Base-by-base conservation (phyloP, 2,329 filamentous ascomycete genomes). In the Colletotrichum abscissum region DNA sequence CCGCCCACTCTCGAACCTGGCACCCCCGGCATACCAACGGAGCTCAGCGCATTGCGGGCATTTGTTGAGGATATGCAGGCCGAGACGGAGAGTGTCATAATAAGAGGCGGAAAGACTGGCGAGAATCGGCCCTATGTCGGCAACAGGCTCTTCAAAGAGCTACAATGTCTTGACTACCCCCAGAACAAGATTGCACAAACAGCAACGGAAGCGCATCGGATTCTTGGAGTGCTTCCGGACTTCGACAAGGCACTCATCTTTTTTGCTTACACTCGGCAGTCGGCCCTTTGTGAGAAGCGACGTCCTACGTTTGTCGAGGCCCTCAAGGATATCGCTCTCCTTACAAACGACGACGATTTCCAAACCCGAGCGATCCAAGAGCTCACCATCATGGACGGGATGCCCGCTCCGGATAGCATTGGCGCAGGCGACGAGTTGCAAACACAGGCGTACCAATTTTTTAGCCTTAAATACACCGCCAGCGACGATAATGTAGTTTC, bases 11-110 rank as follows among this genome's bases (percentile, higher is more conserved):
- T 82, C 58, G 74, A 75, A 28, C 59, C 66, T 26, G 59, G 81
- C 81, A 57, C 78, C 78, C 57, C 77, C 78, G n/a, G 74, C 79
- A 66, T 26, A n/a, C 67, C 63, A 19, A 86, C 84, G 2, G 78
- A 82, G 42, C 74, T 84, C 9, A 81, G 80, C 2, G 86, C 84
- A 1, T 82, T 82, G 69, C 84, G 87, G 38, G 85, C 85, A 2
- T 89, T 85, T 63, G 81, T 86, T 70, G 86, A 89, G 70, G 86
- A 89, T 74, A 81, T 88, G 30, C 82, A 86, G 69, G 82, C 82
- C 52, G 87, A 89, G 75, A 80, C 88, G 1, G 85, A 88, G 76
- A 87, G 77, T 64, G 81, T 82, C 64, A 86, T 81, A 74, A 75
- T 75, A 46, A 70, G 72, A n/a, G 76, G 76, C 55, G 64, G 76